Conservation (phyloP, 2,329 filamentous ascomycete species). For the Albifimbria verrucaria region DNA sequence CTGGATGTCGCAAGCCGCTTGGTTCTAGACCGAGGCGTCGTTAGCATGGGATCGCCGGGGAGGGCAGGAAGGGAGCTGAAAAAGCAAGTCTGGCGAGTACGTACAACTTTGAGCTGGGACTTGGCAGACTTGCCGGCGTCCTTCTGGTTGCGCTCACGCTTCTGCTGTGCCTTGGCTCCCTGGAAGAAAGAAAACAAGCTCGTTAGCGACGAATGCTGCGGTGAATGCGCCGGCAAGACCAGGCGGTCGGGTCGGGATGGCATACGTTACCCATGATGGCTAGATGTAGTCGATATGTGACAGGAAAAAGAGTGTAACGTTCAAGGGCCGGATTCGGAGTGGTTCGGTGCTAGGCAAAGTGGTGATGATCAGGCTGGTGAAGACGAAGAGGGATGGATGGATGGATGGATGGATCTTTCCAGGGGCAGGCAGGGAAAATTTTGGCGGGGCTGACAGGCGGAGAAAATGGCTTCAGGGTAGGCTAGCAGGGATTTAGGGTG, state of each 20-base stretch:
- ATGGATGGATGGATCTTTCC: neutral
- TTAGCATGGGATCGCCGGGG: slow-evolving; percentile 10
- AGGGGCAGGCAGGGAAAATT: neutral
- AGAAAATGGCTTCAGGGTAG: too few relatives aligned
- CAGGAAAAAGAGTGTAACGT: too few relatives aligned
- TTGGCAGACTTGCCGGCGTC: slow-evolving; percentile 50
- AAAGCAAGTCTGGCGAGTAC: slow-evolving; percentile 30
- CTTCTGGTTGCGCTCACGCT: slow-evolving; percentile 70
- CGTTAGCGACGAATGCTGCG: slow-evolving; percentile 15
- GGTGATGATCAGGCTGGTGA: slow-evolving; percentile 3
- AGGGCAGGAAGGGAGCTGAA: neutral
- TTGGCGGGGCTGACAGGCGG: neutral
- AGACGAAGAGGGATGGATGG: neutral
- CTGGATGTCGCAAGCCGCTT: slow-evolving; percentile 71
- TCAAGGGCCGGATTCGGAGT: neutral
- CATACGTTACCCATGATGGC: slow-evolving; percentile 34
- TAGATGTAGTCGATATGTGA: too few relatives aligned
- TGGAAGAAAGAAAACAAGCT: slow-evolving; percentile 18
- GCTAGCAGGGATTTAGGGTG: too few relatives aligned
- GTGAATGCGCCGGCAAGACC: neutral
- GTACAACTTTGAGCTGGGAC: slow-evolving; percentile 66
- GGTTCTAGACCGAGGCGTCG: slow-evolving; percentile 51
- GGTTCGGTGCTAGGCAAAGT: slow-evolving; percentile 1
- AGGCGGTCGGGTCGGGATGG: neutral
- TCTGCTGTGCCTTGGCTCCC: slow-evolving; percentile 67